These are phyloP conservation scores for Leavenworthia alabamica DNA, from an alignment of 345 rosid genomes.

Conservation along the genomic window DNA sequence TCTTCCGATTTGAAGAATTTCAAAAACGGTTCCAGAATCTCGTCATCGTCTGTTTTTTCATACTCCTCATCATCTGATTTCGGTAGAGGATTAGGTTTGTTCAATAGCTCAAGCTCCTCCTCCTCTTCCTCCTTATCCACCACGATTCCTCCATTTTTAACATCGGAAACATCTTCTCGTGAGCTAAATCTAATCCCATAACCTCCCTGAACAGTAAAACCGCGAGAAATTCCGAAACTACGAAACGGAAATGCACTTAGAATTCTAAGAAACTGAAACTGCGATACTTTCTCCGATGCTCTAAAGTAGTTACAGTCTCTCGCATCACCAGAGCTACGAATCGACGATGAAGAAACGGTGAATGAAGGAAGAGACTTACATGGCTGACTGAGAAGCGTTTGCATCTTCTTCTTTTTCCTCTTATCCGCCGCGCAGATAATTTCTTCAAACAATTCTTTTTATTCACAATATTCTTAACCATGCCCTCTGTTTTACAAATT, in stretches of 20 bases:
- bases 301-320: neutral
- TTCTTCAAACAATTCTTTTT: constrained; percentile 27
- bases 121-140: constrained; percentile 21
- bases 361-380: constrained; percentile 38
- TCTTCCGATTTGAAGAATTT: constrained; percentile 62
- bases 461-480: neutral
- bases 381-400: constrained; percentile 38
- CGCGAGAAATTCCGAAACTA: constrained; percentile 1
- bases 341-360: constrained; percentile 19
- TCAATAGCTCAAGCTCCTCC: constrained; percentile 61
- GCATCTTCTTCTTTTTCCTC: constrained; percentile 43
- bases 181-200: constrained; percentile 35
- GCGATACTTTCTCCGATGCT: constrained; percentile 14
- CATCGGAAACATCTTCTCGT: constrained; percentile 32
- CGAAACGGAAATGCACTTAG: constrained; percentile 20
- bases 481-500: neutral
- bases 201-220: constrained; percentile 24
- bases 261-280: constrained; percentile 17
- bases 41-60: constrained; percentile 39
- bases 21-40: constrained; percentile 70
- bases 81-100: constrained; percentile 52
- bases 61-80: constrained; percentile 19
- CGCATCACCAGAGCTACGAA: constrained; percentile 5
- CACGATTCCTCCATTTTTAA: constrained; percentile 21
- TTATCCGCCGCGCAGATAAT: constrained; percentile 32